Percentiles rank a stretch among this genome's conserved stretches.
Conservation (phyloP, 345 rosid species). For the Viola odorata region DNA sequence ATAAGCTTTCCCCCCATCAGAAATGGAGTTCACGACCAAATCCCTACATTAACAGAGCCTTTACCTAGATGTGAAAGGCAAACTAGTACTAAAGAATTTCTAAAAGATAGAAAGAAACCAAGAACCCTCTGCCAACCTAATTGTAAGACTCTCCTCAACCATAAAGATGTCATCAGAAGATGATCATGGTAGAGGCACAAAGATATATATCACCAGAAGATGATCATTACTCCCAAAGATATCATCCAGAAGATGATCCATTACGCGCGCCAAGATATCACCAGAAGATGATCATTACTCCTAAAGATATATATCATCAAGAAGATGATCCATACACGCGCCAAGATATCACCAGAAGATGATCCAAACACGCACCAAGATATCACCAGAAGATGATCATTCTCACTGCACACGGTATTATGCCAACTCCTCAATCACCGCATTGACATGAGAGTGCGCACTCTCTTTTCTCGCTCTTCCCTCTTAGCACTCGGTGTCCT, state of each 20-base stretch:
- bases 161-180: slow-evolving; percentile 23
- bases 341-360: background rate
- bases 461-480: slow-evolving; percentile 56
- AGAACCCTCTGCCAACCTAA: slow-evolving; percentile 4
- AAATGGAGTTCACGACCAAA: no score
- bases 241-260: background rate
- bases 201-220: slow-evolving; percentile 19
- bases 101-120: slow-evolving; percentile 5
- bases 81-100: no score
- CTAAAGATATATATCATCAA: slow-evolving; percentile 1
- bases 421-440: slow-evolving; percentile 25
- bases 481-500: slow-evolving; percentile 63
- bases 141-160: background rate
- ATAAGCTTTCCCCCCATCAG: background rate
- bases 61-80: no score
- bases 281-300: slow-evolving; percentile 24
- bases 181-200: slow-evolving; percentile 15
- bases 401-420: background rate
- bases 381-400: background rate
- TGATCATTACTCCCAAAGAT: slow-evolving; percentile 17
- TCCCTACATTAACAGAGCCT: no score
- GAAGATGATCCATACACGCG: background rate
- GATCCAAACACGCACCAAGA: background rate
- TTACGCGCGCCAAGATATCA: background rate
- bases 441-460: slow-evolving; percentile 72